A percentile compares a stretch with the other conserved stretches of the same genome.
Evolutionary conservation across 2,329 filamentous ascomycete species (phyloP).

Genomic region (Arthrobotrys iridis): DNA sequence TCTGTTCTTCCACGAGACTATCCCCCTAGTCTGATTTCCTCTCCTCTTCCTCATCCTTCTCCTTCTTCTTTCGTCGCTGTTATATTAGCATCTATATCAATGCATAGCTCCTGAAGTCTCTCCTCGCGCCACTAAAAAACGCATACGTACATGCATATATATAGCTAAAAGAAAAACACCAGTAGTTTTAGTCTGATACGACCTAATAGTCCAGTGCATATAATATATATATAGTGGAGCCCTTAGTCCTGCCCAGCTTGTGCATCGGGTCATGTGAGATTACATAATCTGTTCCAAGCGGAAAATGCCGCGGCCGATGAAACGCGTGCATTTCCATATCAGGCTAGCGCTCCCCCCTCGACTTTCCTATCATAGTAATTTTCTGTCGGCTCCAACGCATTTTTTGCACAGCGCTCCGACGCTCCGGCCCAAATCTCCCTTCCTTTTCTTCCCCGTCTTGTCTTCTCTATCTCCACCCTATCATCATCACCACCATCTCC

Average conservation of each 20-base stretch:
- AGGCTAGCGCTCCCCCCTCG: background rate
- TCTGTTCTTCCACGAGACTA: background rate
- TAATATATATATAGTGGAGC: too few species aligned
- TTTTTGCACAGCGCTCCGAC: conserved; percentile 31
- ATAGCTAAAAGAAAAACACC: too few species aligned
- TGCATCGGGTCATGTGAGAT: too few species aligned
- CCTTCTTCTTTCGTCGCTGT: background rate
- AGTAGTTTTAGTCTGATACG: too few species aligned
- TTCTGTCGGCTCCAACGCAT: conserved; percentile 27
- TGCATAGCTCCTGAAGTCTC: background rate
- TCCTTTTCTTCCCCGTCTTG: conserved; percentile 25
- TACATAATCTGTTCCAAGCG: conserved; percentile 1
- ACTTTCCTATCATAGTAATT: conserved; percentile 9
- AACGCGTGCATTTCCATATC: conserved; percentile 14
- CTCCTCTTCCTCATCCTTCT: background rate
- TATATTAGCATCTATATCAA: conserved; percentile 18
- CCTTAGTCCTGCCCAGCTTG: too few species aligned
- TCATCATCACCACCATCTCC: conserved; percentile 24
- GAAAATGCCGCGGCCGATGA: conserved; percentile 30
- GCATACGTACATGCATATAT: too few species aligned
- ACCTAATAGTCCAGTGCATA: too few species aligned
- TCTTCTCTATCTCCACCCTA: conserved; percentile 39
- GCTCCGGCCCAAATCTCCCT: conserved; percentile 41
- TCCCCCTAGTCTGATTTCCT: background rate
- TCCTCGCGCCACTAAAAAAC: too few species aligned